phyloP scores from a whole-genome alignment of 2,329 filamentous ascomycete genomes.

The Fusarium sublunatum region DNA sequence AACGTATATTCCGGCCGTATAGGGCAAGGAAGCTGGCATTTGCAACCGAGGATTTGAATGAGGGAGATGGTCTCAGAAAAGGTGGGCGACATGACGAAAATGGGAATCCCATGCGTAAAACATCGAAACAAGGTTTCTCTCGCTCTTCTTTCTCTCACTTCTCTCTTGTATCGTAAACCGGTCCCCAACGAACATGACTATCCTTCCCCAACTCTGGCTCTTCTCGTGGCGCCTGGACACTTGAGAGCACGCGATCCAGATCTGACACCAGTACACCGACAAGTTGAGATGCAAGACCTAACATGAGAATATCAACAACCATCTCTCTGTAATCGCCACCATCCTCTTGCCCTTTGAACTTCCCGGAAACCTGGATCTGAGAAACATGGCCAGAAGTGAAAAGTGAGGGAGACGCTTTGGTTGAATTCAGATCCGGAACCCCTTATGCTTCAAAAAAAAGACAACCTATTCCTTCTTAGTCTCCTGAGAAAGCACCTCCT shows the following conservation, averaged over 20 bases:
- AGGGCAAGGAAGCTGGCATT: conserved; percentile 16
- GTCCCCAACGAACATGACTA: conserved; percentile 14
- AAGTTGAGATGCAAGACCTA: conserved; percentile 44
- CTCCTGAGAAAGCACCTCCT: conserved; percentile 45
- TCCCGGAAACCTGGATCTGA: conserved; percentile 27
- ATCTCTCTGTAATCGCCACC: conserved; percentile 25
- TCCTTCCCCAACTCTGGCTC: conserved; percentile 24
- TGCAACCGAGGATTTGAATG: conserved; percentile 4
- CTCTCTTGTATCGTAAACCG: conserved; percentile 24
- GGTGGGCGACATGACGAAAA: conserved; percentile 26
- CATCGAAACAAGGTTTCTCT: conserved; percentile 44
- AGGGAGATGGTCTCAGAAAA: conserved; percentile 24
- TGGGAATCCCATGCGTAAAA: conserved; percentile 43
- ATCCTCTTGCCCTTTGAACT: conserved; percentile 23
- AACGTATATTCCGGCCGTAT: conserved; percentile 8
- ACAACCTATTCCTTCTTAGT: conserved; percentile 54
- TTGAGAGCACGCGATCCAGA: conserved; percentile 33
- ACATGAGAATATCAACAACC: conserved; percentile 46
- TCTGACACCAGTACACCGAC: conserved; percentile 46
- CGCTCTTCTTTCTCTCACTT: conserved; percentile 39
- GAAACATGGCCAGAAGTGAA: conserved; percentile 37
- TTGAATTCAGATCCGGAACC: conserved; percentile 34
- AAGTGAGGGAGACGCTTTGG: conserved; percentile 16
- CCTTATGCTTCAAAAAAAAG: conserved; percentile 39
- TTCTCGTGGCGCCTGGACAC: conserved; percentile 27